phyloP scores from a whole-genome alignment of 768 basidiomycete genomes.

The Rhizopogon vinicolor region DNA sequence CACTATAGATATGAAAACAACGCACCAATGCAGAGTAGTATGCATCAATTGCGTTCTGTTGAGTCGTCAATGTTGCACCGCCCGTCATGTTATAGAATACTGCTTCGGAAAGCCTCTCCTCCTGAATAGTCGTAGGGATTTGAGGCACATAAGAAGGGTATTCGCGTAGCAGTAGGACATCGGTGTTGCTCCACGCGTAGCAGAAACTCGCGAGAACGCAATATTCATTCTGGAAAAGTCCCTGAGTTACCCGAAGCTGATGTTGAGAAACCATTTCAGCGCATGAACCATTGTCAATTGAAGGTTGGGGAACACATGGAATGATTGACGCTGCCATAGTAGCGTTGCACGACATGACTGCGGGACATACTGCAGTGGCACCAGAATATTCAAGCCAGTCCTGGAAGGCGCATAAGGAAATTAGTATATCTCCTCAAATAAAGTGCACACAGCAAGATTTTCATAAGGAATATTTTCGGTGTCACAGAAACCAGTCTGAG shows the following conservation, averaged over 20 bases:
- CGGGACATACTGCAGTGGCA: conserved; percentile 13
- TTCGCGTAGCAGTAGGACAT: conserved; percentile 12
- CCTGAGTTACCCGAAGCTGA: conserved; percentile 12
- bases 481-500: conserved; percentile 18
- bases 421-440: not conserved
- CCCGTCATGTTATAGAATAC: conserved; percentile 17
- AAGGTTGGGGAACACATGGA: conserved; percentile 16
- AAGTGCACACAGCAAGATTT: conserved; percentile 13
- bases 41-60: conserved; percentile 16
- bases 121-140: conserved; percentile 7
- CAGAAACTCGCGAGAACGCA: conserved; percentile 21
- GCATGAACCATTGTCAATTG: conserved; percentile 18
- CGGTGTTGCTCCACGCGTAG: conserved; percentile 16
- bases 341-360: conserved; percentile 10
- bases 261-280: conserved; percentile 12
- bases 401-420: conserved; percentile 2
- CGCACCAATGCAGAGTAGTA: conserved; percentile 16
- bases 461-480: conserved; percentile 16
- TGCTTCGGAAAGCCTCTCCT: conserved; percentile 11
- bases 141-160: conserved; percentile 6
- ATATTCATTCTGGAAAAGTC: conserved; percentile 20
- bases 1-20: not conserved
- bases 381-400: conserved; percentile 20
- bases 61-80: conserved; percentile 12
- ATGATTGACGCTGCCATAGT: not conserved